Percentiles rank a stretch among this genome's conserved stretches.
These are phyloP conservation scores for Yamadazyma dushanensis DNA, from an alignment of 1,139 yeast species.

Conservation along the genomic window DNA sequence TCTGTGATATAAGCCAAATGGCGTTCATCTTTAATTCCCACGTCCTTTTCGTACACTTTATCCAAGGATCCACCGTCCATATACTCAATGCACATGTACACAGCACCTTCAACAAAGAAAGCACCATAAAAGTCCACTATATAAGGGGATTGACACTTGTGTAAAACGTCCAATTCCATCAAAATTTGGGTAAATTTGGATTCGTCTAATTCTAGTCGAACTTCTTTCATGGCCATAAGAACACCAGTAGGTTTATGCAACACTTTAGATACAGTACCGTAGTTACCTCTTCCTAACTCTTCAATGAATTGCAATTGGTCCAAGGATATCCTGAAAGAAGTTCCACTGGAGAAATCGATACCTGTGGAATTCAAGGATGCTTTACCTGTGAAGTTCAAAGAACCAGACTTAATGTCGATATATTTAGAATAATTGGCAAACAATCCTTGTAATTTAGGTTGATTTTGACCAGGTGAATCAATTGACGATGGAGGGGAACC, in stretches of 20 bases:
- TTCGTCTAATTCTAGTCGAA: slow-evolving; percentile 86
- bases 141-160: slow-evolving; percentile 84
- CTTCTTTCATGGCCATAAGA: slow-evolving; percentile 96
- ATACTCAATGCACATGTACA: slow-evolving; percentile 96
- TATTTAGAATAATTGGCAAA: slow-evolving; percentile 86
- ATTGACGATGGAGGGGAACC: not conserved
- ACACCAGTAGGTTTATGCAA: slow-evolving; percentile 92
- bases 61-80: slow-evolving; percentile 98
- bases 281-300: slow-evolving; percentile 92
- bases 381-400: slow-evolving; percentile 88
- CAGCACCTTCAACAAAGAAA: slow-evolving; percentile 95
- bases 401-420: slow-evolving; percentile 88
- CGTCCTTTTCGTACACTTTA: slow-evolving; percentile 67
- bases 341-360: slow-evolving; percentile 85
- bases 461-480: slow-evolving; percentile 2
- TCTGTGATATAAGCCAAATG: slow-evolving; percentile 77
- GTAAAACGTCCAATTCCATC: slow-evolving; percentile 93
- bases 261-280: slow-evolving; percentile 92
- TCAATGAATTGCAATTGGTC: slow-evolving; percentile 83
- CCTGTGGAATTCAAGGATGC: slow-evolving; percentile 92
- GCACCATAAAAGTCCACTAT: slow-evolving; percentile 97
- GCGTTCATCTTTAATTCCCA: slow-evolving; percentile 79
- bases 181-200: slow-evolving; percentile 87
- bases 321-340: slow-evolving; percentile 80
- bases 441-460: slow-evolving; percentile 47